These are phyloP conservation scores for Cephaloascus fragrans DNA, from an alignment of 805 yeast genomes.

Conservation along the genomic window DNA sequence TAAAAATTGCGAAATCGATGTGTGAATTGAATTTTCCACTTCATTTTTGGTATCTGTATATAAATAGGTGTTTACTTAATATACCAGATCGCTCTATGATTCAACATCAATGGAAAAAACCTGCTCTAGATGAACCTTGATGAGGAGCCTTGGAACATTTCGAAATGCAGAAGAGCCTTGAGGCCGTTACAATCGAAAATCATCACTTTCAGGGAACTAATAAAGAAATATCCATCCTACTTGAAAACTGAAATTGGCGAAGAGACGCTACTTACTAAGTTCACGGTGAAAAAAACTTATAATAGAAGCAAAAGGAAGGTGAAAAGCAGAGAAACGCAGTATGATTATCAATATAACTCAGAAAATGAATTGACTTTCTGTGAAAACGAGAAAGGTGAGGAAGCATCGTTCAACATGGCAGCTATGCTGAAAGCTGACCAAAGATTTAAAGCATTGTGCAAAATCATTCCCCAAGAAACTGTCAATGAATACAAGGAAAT, in stretches of 20 bases:
- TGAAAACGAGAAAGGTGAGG: background rate
- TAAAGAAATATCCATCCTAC: slow-evolving; percentile 16
- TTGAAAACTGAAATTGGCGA: slow-evolving; percentile 4
- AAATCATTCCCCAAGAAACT: slow-evolving; percentile 17
- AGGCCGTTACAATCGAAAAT: slow-evolving; percentile 27
- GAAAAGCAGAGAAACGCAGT: slow-evolving; percentile 1
- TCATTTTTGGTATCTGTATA: too few relatives aligned
- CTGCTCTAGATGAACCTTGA: background rate
- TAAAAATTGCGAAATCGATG: too few relatives aligned
- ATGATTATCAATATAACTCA: slow-evolving; percentile 1
- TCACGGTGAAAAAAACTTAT: background rate
- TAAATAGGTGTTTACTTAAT: too few relatives aligned
- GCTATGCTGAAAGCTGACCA: background rate
- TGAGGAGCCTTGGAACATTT: slow-evolving; percentile 4
- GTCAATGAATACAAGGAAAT: slow-evolving; percentile 19
- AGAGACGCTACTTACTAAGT: background rate
- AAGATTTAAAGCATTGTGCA: slow-evolving; percentile 6
- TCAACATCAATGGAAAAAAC: too few relatives aligned
- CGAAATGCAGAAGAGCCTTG: slow-evolving; percentile 21
- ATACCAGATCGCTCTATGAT: too few relatives aligned
- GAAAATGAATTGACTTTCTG: background rate
- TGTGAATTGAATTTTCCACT: too few relatives aligned
- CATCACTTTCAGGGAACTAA: slow-evolving; percentile 20
- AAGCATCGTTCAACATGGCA: background rate
- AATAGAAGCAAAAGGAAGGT: background rate